Conservation (phyloP, 169 alveolate genomes). For the Condylostoma magnum region DNA sequence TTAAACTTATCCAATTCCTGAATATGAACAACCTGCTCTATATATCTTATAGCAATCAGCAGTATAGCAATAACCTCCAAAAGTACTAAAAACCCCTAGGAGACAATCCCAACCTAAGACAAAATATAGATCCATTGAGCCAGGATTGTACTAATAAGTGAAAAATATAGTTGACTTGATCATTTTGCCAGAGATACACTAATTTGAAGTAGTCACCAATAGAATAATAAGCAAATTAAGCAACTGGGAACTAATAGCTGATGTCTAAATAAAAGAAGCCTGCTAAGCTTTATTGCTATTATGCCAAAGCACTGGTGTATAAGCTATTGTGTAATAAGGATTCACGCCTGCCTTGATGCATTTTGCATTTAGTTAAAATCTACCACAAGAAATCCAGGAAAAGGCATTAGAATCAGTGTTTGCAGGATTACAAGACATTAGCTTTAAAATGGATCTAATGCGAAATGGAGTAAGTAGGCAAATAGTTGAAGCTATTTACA, state of each 20-base stretch:
- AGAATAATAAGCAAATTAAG: conserved; percentile 23
- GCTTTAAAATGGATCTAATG: conserved; percentile 14
- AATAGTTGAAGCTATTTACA: neutral
- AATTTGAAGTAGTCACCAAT: neutral
- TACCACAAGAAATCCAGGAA: conserved; percentile 7
- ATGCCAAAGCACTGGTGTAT: neutral
- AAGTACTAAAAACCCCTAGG: neutral
- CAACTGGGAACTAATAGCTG: conserved; percentile 40
- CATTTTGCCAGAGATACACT: neutral
- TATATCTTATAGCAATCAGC: too few relatives aligned
- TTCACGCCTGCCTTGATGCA: neutral
- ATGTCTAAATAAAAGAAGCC: conserved; percentile 4
- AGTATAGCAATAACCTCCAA: neutral
- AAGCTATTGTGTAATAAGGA: neutral
- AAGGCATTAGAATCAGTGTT: conserved; percentile 6
- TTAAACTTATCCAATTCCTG: conserved; percentile 42
- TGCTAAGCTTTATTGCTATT: conserved; percentile 5
- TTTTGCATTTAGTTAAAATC: neutral
- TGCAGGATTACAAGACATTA: neutral
- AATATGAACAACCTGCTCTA: conserved; percentile 36
- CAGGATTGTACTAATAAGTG: neutral
- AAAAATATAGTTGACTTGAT: neutral
- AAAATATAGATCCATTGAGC: neutral
- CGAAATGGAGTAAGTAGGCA: neutral
- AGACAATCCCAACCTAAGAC: too few relatives aligned